A percentile compares a stretch with the other conserved stretches of the same genome.
Evolutionary conservation across 495 filamentous ascomycete species (phyloP).

Genomic region (Penicillium argentinense): DNA sequence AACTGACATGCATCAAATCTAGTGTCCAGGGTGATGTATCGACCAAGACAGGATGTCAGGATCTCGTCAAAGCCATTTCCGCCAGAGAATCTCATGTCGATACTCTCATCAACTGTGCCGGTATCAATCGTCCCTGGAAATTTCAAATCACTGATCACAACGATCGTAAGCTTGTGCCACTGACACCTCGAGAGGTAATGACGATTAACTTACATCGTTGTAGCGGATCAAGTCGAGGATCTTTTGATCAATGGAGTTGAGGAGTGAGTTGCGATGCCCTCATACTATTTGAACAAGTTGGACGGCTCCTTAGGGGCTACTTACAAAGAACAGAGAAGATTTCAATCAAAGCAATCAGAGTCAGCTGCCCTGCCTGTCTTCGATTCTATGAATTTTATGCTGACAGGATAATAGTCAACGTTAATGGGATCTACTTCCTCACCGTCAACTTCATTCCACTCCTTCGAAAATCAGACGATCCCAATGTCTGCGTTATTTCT

Average conservation of each 20-base stretch:
- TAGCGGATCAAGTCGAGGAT: conserved; percentile 22
- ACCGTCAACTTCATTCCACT: conserved; percentile 9
- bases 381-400: background rate
- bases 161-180: conserved; percentile 7
- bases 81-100: conserved; percentile 13
- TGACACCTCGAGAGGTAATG: background rate
- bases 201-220: background rate
- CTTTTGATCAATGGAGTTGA: conserved; percentile 15
- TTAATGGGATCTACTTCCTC: conserved; percentile 11
- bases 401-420: conserved; percentile 1
- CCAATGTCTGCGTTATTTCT: conserved; percentile 11
- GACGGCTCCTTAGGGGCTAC: no score
- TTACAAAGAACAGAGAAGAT: conserved; percentile 29
- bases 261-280: no score
- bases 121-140: conserved; percentile 16
- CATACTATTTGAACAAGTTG: no score
- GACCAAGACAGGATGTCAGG: conserved; percentile 12
- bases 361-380: conserved; percentile 6
- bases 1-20: no score
- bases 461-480: conserved; percentile 6
- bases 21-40: conserved; percentile 13
- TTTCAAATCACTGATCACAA: conserved; percentile 10
- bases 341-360: conserved; percentile 27
- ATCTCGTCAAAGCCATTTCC: conserved; percentile 10
- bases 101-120: conserved; percentile 20